phyloP scores from a whole-genome alignment of 2,329 filamentous ascomycete species.

The Penicillium palitans region DNA sequence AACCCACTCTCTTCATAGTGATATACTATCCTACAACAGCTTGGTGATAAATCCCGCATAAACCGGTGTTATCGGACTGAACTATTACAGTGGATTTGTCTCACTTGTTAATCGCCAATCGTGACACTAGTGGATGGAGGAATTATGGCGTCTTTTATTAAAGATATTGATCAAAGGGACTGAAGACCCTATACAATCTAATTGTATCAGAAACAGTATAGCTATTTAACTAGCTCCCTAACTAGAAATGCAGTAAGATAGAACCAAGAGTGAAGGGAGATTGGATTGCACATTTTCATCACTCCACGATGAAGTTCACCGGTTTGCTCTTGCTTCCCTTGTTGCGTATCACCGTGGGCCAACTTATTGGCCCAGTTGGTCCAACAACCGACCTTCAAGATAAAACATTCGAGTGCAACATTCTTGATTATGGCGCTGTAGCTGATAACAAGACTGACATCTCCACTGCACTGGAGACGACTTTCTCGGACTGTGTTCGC shows the following conservation, averaged over 20 bases:
- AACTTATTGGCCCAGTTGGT: slow-evolving; percentile 17
- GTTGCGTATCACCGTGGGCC: slow-evolving; percentile 3
- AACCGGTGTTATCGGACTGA: not conserved
- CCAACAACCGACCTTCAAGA: slow-evolving; percentile 11
- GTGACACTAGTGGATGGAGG: not conserved
- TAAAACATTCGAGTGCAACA: slow-evolving; percentile 15
- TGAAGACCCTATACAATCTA: not conserved
- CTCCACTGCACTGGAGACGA: slow-evolving; percentile 16
- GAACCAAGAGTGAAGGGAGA: not conserved
- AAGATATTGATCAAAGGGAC: not conserved
- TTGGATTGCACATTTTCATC: not conserved
- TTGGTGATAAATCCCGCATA: not conserved
- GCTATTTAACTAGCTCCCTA: not conserved
- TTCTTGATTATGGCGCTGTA: slow-evolving; percentile 15
- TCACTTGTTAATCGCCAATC: not conserved
- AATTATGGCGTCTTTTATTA: not conserved
- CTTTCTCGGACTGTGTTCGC: slow-evolving; percentile 22
- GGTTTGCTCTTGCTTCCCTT: not conserved
- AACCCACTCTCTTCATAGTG: not conserved
- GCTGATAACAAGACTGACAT: slow-evolving; percentile 17
- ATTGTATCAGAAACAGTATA: not conserved
- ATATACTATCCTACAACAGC: not conserved
- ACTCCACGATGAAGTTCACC: not conserved
- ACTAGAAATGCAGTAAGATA: not conserved
- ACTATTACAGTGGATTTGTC: not conserved